Conservation (phyloP, 768 basidiomycete species). For the Leccinum disarticulatum region DNA sequence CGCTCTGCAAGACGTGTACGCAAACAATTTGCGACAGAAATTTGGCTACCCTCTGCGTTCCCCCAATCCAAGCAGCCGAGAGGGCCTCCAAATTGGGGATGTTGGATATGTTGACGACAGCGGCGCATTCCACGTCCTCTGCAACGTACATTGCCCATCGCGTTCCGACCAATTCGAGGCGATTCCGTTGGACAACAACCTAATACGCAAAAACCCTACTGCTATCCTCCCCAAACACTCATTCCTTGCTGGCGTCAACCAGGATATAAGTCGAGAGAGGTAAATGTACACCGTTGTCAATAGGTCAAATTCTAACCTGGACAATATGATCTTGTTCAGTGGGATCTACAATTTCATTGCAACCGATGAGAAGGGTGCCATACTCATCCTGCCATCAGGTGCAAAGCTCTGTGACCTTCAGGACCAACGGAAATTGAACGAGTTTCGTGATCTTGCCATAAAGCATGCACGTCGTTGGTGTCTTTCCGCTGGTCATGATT, state of each 20-base stretch:
- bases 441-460: neutral
- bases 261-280: no score
- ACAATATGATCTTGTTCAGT: neutral
- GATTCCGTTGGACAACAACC: neutral
- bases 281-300: no score
- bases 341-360: neutral
- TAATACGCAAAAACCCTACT: neutral
- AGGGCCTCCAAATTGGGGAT: slow-evolving; percentile 36
- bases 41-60: no score
- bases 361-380: neutral
- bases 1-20: no score
- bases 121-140: slow-evolving; percentile 33
- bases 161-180: neutral
- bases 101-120: slow-evolving; percentile 29
- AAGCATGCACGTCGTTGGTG: no score
- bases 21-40: no score
- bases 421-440: neutral
- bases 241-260: no score
- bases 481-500: no score
- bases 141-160: slow-evolving; percentile 24
- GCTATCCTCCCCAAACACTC: no score
- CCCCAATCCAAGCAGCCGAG: slow-evolving; percentile 25
- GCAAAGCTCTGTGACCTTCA: neutral
- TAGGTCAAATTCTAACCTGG: neutral
- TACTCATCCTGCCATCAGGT: slow-evolving; percentile 7